These are phyloP conservation scores for Diaporthe batatas DNA, from an alignment of 2,329 filamentous ascomycete species.

Conservation along the genomic window DNA sequence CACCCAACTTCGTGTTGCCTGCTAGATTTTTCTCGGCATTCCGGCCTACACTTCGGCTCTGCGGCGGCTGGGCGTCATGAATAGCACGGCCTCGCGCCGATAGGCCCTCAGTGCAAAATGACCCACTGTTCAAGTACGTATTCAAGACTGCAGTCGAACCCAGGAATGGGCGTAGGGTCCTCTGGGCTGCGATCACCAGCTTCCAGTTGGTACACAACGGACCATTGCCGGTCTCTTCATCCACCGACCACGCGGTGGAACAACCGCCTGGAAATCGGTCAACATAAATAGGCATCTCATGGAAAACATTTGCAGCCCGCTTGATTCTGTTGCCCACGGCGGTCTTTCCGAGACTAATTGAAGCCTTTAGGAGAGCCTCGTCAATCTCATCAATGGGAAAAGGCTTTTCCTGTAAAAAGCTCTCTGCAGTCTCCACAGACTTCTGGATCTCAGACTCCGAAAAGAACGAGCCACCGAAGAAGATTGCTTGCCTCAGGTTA, in stretches of 20 bases:
- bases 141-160: conserved; percentile 60
- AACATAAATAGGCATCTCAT: conserved; percentile 84
- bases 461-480: conserved; percentile 86
- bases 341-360: conserved; percentile 73
- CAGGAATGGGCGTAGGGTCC: conserved; percentile 61
- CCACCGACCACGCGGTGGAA: conserved; percentile 76
- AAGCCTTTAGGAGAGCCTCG: conserved; percentile 69
- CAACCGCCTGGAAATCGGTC: conserved; percentile 73
- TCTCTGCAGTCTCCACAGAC: conserved; percentile 74
- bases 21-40: conserved; percentile 49
- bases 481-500: conserved; percentile 86
- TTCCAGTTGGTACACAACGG: conserved; percentile 62
- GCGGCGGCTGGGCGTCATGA: conserved; percentile 39
- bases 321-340: conserved; percentile 74
- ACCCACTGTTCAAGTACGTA: conserved; percentile 61
- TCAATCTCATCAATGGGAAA: conserved; percentile 74
- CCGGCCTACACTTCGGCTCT: background rate
- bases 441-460: conserved; percentile 71
- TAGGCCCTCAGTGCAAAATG: conserved; percentile 56
- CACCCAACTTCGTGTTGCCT: conserved; percentile 59
- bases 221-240: conserved; percentile 58
- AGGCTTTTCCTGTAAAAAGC: conserved; percentile 75
- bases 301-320: conserved; percentile 74
- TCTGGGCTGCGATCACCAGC: conserved; percentile 66
- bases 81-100: conserved; percentile 53